A percentile compares a stretch with the other conserved stretches of the same genome.
phyloP scores from a whole-genome alignment of 306 rosid genomes.

The Dryas alaskensis region DNA sequence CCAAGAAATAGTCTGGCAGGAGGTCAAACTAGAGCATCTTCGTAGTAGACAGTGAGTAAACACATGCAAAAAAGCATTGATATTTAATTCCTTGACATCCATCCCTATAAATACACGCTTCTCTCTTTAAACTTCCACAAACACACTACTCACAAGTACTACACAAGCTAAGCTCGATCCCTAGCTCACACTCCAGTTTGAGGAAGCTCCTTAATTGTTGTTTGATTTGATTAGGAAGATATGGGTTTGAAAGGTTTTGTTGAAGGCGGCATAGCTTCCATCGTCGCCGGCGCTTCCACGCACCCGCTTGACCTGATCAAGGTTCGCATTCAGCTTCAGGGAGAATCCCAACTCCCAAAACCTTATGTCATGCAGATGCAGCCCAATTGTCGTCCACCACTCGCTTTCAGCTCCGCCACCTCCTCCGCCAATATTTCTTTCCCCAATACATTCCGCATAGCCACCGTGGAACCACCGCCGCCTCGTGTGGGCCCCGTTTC shows the following conservation, averaged over 20 bases:
- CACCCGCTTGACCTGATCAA: constrained; percentile 69
- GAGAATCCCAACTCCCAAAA: constrained; percentile 38
- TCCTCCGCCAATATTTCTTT: constrained; percentile 6
- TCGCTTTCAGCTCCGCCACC: constrained; percentile 43
- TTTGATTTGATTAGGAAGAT: background rate
- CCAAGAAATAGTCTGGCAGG: too few species aligned
- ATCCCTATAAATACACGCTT: too few species aligned
- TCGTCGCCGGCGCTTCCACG: constrained; percentile 67
- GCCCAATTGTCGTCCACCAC: constrained; percentile 39
- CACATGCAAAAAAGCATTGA: too few species aligned
- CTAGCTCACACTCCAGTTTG: too few species aligned
- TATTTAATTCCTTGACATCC: too few species aligned
- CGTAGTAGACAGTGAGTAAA: too few species aligned
- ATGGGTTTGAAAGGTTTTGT: constrained; percentile 71
- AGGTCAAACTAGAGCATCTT: too few species aligned
- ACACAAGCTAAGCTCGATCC: too few species aligned
- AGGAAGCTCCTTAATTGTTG: too few species aligned
- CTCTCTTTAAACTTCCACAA: too few species aligned
- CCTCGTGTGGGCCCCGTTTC: constrained; percentile 49
- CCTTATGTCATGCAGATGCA: constrained; percentile 16
- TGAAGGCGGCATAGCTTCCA: constrained; percentile 76
- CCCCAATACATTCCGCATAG: too few species aligned
- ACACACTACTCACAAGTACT: too few species aligned
- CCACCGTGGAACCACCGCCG: background rate
- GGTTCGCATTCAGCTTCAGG: constrained; percentile 89